These are phyloP conservation scores for Hygrocybe coccinea DNA, from an alignment of 768 basidiomycete species.

Conservation along the genomic window DNA sequence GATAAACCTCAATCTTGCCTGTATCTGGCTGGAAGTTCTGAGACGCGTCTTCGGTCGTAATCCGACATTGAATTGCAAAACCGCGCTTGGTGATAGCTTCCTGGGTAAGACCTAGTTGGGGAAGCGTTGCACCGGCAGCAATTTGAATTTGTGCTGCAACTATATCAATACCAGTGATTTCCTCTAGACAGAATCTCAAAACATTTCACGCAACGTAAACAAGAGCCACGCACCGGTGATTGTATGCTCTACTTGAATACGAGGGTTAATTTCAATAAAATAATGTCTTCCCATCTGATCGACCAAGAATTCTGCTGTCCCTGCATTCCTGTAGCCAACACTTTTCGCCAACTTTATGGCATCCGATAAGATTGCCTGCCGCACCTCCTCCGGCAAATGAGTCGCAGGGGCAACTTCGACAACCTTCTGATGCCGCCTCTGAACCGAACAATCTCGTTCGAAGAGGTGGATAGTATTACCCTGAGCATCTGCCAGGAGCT, in stretches of 20 bases:
- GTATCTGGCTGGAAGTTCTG: constrained; percentile 94
- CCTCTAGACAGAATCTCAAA: constrained; percentile 54
- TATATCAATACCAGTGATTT: constrained; percentile 98
- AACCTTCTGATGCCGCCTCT: constrained; percentile 96
- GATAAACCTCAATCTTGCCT: constrained; percentile 98
- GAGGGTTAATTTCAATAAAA: constrained; percentile 99
- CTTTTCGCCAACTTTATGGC: constrained; percentile 93
- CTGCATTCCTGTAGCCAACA: constrained; percentile 94
- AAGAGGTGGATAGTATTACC: constrained; percentile 98
- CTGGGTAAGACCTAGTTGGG: constrained; percentile 92
- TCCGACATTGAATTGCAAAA: constrained; percentile 96
- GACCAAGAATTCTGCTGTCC: constrained; percentile 97
- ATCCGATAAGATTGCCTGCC: constrained; percentile 81
- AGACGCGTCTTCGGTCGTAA: constrained; percentile 97
- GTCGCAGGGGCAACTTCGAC: constrained; percentile 98
- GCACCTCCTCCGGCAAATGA: constrained; percentile 85
- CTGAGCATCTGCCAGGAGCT: constrained; percentile 82
- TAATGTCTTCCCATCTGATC: constrained; percentile 96
- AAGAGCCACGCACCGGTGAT: constrained; percentile 69
- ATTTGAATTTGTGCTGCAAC: constrained; percentile 99
- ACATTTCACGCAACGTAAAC: constrained; percentile 3
- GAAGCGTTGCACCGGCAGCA: constrained; percentile 94
- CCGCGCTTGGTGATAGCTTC: constrained; percentile 95
- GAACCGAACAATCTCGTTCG: constrained; percentile 98
- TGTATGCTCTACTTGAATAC: constrained; percentile 99